Evolutionary conservation across 192 early-diverging fungal genomes (phyloP), one percentile per base, ranked within the genome.

Genomic region (Coemansia sp.): DNA sequence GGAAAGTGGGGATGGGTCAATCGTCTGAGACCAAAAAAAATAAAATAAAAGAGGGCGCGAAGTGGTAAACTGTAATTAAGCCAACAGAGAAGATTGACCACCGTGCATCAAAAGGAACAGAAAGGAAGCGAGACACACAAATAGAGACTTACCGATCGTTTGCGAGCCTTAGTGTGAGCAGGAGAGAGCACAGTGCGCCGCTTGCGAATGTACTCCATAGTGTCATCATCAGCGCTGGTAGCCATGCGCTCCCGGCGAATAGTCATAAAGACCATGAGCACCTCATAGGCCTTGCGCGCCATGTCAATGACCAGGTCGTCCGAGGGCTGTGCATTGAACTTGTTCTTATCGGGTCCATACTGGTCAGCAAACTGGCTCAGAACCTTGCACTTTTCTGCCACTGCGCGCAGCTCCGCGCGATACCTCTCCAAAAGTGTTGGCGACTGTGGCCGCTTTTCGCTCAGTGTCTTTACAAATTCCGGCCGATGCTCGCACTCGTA

Each of bases 191-290:
- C 75, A 0, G 77, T 84, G 69, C 83, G 83, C 28, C 77, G 77
- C 48, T 84, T 84, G 53, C 83, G 77, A 25, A 84, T 84, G 57
- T 84, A 84, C 64, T 84, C 75, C 83, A 84, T 84, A 10, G 83
- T 76, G 18, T 84, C 83, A 55, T 77, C 69, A 57, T 80, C 83
- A 37, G 52, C 68, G 21, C 69, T 73, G 57, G 75, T 70, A 7
- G 75, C 76, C 77, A 79, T 74, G 56, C 75, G 73, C 59, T 84
- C 83, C 36, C 74, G 68, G 18, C 77, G 77, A 28, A 84, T 77
- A 33, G 73, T 74, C 75, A 80, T 77, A 41, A 84, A 84, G 26
- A 84, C 77, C 74, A 76, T 71, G 58, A 84, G 65, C 35, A 84
- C 75, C 63, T 84, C 83, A 66, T 77, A 76, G 16, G 77, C 77